Base-by-base conservation (phyloP, 1,284 basidiomycete species). In the Athelia psychrophila region DNA sequence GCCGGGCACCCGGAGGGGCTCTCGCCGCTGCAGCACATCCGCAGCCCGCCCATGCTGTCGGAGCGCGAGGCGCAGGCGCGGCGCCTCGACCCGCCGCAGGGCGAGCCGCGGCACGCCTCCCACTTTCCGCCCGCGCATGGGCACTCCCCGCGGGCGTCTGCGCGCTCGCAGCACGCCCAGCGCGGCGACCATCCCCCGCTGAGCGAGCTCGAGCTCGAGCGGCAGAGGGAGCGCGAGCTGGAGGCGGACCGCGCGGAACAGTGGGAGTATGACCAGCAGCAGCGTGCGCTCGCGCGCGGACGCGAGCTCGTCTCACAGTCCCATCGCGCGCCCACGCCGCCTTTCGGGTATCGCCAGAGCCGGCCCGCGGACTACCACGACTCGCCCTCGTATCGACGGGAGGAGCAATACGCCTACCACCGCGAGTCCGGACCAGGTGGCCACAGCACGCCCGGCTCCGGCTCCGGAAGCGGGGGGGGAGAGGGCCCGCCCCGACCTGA, bases 121-220 rank as follows among this genome's bases (percentile, higher is more conserved):
- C 58, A 48, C 38, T 68, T 67, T 49, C 59, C 69, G 54, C 69
- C 75, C 3, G 73, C 73, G 42, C 73, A 68, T 25, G 63, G 71
- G 23, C 72, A 71, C 38, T 63, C 73, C 6, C 59, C 67, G 40
- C 65, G 70, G 56, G 71, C 55, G 30, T 51, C 58, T 23, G 50
- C 63, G 51, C 72, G 73, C 53, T 64, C 78, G 40, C 87, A 88
- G 64, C 74, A 74, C 56, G 86, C 88, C 64, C 86, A 86, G 66
- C 81, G 83, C 54, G 61, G 84, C 57, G 85, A 82, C 3, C 83
- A 84, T 44, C 83, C 76, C 6, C 75, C 80, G 23, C 81, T 78
- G 58, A 75, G 84, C 40, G 75, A 78, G 49, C 67, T 74, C 52
- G 75, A 79, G 44, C 68, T 73, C 51, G 72, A 75, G 47, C 70